These are phyloP conservation scores for Verticillium isaacii DNA, from an alignment of 2,329 filamentous ascomycete species.

Conservation along the genomic window DNA sequence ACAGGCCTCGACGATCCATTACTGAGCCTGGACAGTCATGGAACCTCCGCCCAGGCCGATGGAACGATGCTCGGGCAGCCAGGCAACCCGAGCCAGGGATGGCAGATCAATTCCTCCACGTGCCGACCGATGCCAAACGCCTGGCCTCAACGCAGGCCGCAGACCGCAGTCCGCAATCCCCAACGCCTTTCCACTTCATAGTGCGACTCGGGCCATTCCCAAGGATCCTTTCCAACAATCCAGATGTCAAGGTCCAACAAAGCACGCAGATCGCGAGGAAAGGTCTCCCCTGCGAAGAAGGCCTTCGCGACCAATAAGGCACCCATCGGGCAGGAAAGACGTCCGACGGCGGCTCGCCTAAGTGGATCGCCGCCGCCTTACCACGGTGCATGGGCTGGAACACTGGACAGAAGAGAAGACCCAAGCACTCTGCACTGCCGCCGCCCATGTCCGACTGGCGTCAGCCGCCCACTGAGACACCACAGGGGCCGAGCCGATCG, in stretches of 20 bases:
- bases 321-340: slow-evolving; percentile 2
- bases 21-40: neutral
- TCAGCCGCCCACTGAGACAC: neutral
- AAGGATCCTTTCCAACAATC: neutral
- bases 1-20: neutral
- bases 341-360: neutral
- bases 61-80: neutral
- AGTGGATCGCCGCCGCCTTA: slow-evolving; percentile 2
- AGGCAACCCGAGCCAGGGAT: neutral
- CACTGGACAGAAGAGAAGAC: no score
- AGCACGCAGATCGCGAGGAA: neutral
- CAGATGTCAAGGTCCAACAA: neutral
- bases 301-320: neutral
- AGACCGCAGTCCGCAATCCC: neutral
- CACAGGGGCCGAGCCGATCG: neutral
- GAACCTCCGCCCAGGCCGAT: neutral
- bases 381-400: neutral
- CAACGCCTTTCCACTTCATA: neutral
- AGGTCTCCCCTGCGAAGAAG: neutral
- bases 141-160: neutral
- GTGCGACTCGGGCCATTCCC: neutral
- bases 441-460: neutral
- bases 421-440: neutral
- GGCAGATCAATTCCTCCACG: neutral
- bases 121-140: neutral